These are phyloP conservation scores for Pelargonium nanum DNA, from an alignment of 345 rosid species.

Conservation along the genomic window DNA sequence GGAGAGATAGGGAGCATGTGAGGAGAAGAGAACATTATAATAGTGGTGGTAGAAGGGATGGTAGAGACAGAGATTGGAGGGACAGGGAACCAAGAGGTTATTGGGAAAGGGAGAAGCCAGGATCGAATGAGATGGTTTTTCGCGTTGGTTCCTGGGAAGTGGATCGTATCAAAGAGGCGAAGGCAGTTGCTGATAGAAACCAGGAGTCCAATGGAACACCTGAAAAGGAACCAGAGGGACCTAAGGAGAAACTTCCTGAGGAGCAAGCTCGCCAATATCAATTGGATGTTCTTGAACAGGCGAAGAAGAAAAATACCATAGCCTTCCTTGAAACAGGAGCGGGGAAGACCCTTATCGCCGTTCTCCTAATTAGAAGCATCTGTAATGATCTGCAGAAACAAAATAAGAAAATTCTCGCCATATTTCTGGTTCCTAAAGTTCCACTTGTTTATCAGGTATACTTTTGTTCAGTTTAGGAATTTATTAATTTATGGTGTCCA, in stretches of 20 bases:
- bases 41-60: constrained; percentile 38
- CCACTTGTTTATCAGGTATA: constrained; percentile 94
- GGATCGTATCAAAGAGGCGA: constrained; percentile 42
- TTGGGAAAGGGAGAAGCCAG: constrained; percentile 86
- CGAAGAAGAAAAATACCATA: constrained; percentile 77
- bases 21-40: constrained; percentile 46
- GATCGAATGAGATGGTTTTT: constrained; percentile 64
- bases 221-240: constrained; percentile 46
- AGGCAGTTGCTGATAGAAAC: constrained; percentile 25
- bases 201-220: constrained; percentile 34
- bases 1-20: constrained; percentile 43
- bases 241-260: constrained; percentile 61
- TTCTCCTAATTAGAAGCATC: constrained; percentile 76
- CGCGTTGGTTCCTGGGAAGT: constrained; percentile 79
- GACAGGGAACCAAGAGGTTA: constrained; percentile 68
- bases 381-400: constrained; percentile 42
- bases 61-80: constrained; percentile 51
- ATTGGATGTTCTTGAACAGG: constrained; percentile 94
- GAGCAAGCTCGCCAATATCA: constrained; percentile 90
- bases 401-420: constrained; percentile 75
- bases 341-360: constrained; percentile 94
- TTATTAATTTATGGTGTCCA: not conserved
- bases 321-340: constrained; percentile 99
- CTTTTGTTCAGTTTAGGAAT: constrained; percentile 1
- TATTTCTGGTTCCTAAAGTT: constrained; percentile 95